Conservation (phyloP, 306 rosid genomes). For the Fragaria nilgerrensis region DNA sequence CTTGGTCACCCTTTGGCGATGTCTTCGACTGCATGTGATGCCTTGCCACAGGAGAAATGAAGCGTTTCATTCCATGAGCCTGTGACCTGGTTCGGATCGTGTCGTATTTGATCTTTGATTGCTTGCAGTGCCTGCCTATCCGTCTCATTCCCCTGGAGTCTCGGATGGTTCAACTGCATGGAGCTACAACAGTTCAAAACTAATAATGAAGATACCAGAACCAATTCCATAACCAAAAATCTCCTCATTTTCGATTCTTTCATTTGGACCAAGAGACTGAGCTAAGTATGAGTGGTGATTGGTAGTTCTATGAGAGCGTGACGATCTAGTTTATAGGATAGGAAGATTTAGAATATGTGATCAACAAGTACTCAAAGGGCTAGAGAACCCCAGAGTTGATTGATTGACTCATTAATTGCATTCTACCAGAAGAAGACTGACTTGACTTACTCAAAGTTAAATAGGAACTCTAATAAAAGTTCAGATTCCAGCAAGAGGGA, state of each 20-base stretch:
- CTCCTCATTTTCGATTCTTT: neutral
- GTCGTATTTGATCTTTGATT: neutral
- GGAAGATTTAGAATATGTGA: neutral
- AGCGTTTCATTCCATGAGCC: neutral
- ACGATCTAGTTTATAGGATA: neutral
- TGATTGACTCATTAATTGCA: no score
- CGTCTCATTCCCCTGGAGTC: neutral
- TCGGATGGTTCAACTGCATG: neutral
- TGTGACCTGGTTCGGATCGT: neutral
- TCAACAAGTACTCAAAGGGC: neutral
- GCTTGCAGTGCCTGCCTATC: neutral
- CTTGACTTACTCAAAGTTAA: no score
- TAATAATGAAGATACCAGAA: neutral
- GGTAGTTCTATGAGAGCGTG: neutral
- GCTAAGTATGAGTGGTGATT: no score
- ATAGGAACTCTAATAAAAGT: no score
- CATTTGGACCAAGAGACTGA: no score
- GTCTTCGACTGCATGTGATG: neutral
- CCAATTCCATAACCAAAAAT: neutral
- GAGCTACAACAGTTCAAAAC: neutral
- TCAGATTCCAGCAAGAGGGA: no score
- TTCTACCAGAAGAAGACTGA: neutral
- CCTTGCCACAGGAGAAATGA: neutral
- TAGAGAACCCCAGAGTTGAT: neutral
- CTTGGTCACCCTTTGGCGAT: neutral